Percentiles rank a stretch among this genome's conserved stretches.
Evolutionary conservation across 2,329 filamentous ascomycete species (phyloP).

Genomic region (Verticillium klebahnii): DNA sequence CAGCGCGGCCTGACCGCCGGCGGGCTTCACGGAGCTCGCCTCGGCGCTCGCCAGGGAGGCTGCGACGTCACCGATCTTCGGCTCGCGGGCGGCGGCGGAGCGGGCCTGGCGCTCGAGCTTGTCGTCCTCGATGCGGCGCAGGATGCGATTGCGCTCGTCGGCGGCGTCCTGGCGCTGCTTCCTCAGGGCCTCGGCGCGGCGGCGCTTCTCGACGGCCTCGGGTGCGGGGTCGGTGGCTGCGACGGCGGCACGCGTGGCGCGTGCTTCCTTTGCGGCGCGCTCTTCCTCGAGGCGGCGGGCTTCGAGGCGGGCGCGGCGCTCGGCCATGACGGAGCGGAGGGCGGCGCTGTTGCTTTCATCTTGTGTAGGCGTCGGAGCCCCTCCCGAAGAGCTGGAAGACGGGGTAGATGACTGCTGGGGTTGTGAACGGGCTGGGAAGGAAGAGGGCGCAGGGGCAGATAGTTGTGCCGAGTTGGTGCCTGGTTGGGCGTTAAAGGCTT

Average conservation of each 20-base stretch:
- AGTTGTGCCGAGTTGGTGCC: not conserved
- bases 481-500: conserved; percentile 25
- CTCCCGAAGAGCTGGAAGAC: conserved; percentile 17
- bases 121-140: conserved; percentile 73
- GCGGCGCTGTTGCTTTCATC: conserved; percentile 12
- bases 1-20: conserved; percentile 43
- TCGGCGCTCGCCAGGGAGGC: conserved; percentile 24
- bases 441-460: not conserved
- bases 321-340: conserved; percentile 38
- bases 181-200: conserved; percentile 51
- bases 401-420: not conserved
- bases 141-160: conserved; percentile 65
- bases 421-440: not conserved
- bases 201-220: conserved; percentile 28
- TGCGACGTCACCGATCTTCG: conserved; percentile 23
- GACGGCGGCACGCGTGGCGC: conserved; percentile 31
- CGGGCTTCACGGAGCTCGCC: conserved; percentile 24
- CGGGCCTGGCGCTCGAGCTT: conserved; percentile 61
- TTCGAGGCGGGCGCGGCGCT: conserved; percentile 42
- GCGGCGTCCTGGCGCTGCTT: conserved; percentile 61
- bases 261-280: conserved; percentile 45
- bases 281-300: conserved; percentile 37
- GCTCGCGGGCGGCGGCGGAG: conserved; percentile 37
- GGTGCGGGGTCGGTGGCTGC: conserved; percentile 22
- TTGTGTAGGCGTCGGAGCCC: conserved; percentile 16